These are phyloP conservation scores for Leccinellum luteum DNA, from an alignment of 768 basidiomycete genomes.

Conservation along the genomic window DNA sequence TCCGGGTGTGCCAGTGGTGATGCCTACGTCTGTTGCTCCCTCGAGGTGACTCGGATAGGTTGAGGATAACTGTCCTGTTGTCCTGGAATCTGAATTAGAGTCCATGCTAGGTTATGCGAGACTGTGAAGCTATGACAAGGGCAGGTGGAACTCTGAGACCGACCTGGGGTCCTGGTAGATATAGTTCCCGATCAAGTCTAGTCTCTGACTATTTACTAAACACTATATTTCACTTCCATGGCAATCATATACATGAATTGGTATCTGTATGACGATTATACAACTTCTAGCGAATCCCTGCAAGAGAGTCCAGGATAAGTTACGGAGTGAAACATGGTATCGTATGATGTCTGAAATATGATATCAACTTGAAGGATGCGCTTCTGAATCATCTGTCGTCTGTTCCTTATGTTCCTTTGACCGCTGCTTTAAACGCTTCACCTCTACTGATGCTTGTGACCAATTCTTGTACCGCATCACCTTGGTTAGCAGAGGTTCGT, in stretches of 20 bases:
- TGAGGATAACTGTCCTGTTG: conserved; percentile 10
- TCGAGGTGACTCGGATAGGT: conserved; percentile 12
- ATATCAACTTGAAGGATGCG: conserved; percentile 7
- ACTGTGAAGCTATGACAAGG: not conserved
- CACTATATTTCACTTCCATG: not conserved
- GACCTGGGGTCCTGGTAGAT: not conserved
- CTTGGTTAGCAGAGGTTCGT: conserved; percentile 37
- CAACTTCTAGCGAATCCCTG: conserved; percentile 8
- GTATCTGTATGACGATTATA: conserved; percentile 11
- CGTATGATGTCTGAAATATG: conserved; percentile 1
- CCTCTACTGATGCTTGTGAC: conserved; percentile 10
- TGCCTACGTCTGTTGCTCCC: conserved; percentile 8
- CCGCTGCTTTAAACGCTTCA: conserved; percentile 5
- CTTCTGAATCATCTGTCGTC: not conserved
- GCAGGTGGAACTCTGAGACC: not conserved
- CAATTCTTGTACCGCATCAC: conserved; percentile 21
- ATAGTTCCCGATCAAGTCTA: not conserved
- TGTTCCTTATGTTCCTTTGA: conserved; percentile 5
- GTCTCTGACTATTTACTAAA: not conserved
- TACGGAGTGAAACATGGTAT: not conserved
- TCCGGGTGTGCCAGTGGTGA: not conserved
- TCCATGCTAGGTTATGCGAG: conserved; percentile 18
- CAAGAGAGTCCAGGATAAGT: conserved; percentile 9
- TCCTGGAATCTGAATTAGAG: conserved; percentile 8
- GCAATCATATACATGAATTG: conserved; percentile 10